Conservation (phyloP, 169 alveolate genomes). For the Cryptosporidium xiaoi region DNA sequence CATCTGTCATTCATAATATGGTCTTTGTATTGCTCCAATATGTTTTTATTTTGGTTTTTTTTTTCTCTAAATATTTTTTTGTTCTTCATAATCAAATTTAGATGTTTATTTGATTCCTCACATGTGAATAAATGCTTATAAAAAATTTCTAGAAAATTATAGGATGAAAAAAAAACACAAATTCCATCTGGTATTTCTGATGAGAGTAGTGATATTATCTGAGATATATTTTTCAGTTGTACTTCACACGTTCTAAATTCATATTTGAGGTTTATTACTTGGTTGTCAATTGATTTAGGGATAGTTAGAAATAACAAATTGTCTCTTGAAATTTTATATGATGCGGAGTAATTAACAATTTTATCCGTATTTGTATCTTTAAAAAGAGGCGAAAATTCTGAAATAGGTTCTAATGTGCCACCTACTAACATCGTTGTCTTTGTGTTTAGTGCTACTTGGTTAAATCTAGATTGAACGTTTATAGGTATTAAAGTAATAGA, state of each 20-base stretch:
- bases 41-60: constrained; percentile 22
- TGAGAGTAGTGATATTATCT: constrained; percentile 74
- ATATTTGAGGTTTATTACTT: constrained; percentile 77
- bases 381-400: constrained; percentile 78
- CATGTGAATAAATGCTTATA: constrained; percentile 65
- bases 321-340: constrained; percentile 58
- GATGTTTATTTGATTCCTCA: constrained; percentile 22
- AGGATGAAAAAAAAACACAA: constrained; percentile 83
- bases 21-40: constrained; percentile 42
- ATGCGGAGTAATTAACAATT: constrained; percentile 44
- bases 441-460: constrained; percentile 72
- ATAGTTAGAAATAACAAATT: constrained; percentile 50
- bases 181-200: constrained; percentile 81
- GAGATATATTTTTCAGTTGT: constrained; percentile 75
- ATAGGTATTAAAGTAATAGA: constrained; percentile 77
- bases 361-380: constrained; percentile 2
- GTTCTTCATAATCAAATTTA: constrained; percentile 42
- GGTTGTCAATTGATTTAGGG: constrained; percentile 20
- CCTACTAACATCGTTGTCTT: constrained; percentile 79
- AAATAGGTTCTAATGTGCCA: constrained; percentile 83
- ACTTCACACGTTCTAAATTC: constrained; percentile 75
- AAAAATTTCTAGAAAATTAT: constrained; percentile 76
- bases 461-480: constrained; percentile 76
- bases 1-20: constrained; percentile 18
- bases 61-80: constrained; percentile 77